Evolutionary conservation across 768 basidiomycete species (phyloP), one percentile per base, ranked within the genome.

Genomic region (Sarcodon aspratus): DNA sequence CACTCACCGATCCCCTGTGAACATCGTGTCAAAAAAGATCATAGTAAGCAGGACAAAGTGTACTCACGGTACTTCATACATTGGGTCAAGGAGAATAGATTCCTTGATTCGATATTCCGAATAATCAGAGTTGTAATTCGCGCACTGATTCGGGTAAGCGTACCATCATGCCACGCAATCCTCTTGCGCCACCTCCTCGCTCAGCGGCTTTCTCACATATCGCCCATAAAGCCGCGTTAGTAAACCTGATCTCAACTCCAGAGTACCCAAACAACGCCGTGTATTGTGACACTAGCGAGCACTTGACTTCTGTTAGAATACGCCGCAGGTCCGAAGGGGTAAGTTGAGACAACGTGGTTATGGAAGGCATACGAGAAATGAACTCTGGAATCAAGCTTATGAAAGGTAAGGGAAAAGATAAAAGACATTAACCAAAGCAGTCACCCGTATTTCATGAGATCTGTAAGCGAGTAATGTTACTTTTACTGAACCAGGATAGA

Each of bases 351-450:
- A 98, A 74, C 1, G 90, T 80, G 4, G 94, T 87, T 34, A 93
- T 74, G n/a, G 91, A 84, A 5, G 94, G 94, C n/a, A 96, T 66
- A 31, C 95, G 85, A 13, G 88, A 91, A 46, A 95, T 76, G 57
- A 98, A 97, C 66, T 98, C 94, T 18, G 94, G 94, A 50, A 97
- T 97, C 54, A 96, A 87, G 3, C 87, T 86, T 50, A 7, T 43
- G 32, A 49, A 33, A 55, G 31, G 15, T 32, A 32, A 11, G 48
- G 32, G 42, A 35, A 55, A 38, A 18, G 11, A 43, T 8, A 5
- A 36, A 8, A 27, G 33, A 43, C 50, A 37, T 44, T 33, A 18
- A 46, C 40, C 35, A 45, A 32, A 33, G 48, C 13, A 9, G 54
- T 53, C 63, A 85, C 76, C 93, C 93, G 53, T 85, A 96, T 73